Percentiles rank a stretch among this genome's conserved stretches.
Conservation (phyloP, 768 basidiomycete genomes). For the Cystofilobasidium macerans region DNA sequence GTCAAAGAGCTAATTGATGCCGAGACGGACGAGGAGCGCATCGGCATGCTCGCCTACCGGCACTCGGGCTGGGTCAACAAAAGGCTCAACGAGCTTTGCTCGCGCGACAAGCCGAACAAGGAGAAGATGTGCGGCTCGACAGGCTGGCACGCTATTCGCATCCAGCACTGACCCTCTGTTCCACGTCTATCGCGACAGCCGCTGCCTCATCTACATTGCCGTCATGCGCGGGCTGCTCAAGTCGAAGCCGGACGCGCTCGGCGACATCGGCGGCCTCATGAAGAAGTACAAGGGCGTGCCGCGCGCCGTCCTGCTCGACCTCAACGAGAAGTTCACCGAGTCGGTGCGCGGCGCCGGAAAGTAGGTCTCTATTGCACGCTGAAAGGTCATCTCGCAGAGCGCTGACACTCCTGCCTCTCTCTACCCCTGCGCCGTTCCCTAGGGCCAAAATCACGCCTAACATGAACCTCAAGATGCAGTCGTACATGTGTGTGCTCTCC, state of each 20-base stretch:
- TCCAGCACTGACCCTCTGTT: constrained; percentile 9
- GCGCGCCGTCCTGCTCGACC: constrained; percentile 24
- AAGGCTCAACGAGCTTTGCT: constrained; percentile 24
- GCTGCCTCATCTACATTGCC: constrained; percentile 68
- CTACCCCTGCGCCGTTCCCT: constrained; percentile 16
- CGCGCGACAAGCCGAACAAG: constrained; percentile 30
- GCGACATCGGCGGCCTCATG: constrained; percentile 47
- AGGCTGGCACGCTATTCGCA: constrained; percentile 2
- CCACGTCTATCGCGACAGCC: constrained; percentile 31
- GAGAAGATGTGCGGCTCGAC: constrained; percentile 48
- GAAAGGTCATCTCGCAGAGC: too few species aligned
- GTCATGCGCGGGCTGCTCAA: constrained; percentile 63
- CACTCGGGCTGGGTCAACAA: constrained; percentile 31
- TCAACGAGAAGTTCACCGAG: constrained; percentile 73
- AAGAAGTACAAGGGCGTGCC: constrained; percentile 39
- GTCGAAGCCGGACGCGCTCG: constrained; percentile 38
- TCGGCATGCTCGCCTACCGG: constrained; percentile 20
- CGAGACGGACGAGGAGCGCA: constrained; percentile 46
- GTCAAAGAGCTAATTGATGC: constrained; percentile 42
- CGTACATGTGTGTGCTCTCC: constrained; percentile 69
- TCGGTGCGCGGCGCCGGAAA: constrained; percentile 53
- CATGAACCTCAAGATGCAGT: constrained; percentile 59
- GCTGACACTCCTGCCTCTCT: too few species aligned
- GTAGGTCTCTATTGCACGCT: constrained; percentile 45
- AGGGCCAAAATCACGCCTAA: constrained; percentile 53